A percentile compares a stretch with the other conserved stretches of the same genome.
phyloP scores from a whole-genome alignment of 2,329 filamentous ascomycete species.

The Colletotrichum kahawae region DNA sequence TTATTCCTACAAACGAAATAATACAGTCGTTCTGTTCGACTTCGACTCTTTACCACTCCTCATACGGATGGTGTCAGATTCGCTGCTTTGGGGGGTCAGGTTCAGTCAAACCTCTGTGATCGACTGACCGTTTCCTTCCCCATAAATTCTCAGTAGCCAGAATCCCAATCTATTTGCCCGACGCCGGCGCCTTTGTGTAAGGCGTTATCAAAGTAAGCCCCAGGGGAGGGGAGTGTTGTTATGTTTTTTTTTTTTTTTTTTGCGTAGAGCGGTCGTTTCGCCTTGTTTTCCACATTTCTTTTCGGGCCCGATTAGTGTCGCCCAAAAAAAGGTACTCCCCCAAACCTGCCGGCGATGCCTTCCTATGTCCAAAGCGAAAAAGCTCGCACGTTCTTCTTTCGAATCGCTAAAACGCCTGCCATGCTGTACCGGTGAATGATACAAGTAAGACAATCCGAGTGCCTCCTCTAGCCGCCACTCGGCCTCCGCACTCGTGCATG shows the following conservation, averaged over 20 bases:
- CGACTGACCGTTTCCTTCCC: background rate
- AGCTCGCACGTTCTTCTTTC: background rate
- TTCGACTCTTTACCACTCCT: background rate
- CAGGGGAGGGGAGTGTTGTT: conserved; percentile 11
- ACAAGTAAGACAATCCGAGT: conserved; percentile 9
- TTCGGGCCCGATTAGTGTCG: background rate
- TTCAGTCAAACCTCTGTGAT: background rate
- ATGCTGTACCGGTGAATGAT: conserved; percentile 19
- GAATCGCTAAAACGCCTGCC: conserved; percentile 19
- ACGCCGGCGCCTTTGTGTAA: background rate
- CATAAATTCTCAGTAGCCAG: background rate
- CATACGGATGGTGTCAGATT: background rate
- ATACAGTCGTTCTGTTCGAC: conserved; percentile 5
- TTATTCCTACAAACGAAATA: conserved; percentile 22
- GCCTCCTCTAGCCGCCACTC: background rate
- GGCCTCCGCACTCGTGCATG: background rate
- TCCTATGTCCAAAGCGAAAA: background rate
- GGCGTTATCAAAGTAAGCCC: background rate
- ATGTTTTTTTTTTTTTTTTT: background rate
- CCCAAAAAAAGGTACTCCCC: background rate
- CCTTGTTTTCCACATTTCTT: background rate
- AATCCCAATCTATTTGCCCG: background rate
- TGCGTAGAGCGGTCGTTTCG: background rate
- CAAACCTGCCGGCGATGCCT: background rate
- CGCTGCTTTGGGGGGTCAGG: background rate